phyloP scores from a whole-genome alignment of 2,329 filamentous ascomycete genomes.

The Lachnellula willkommii region DNA sequence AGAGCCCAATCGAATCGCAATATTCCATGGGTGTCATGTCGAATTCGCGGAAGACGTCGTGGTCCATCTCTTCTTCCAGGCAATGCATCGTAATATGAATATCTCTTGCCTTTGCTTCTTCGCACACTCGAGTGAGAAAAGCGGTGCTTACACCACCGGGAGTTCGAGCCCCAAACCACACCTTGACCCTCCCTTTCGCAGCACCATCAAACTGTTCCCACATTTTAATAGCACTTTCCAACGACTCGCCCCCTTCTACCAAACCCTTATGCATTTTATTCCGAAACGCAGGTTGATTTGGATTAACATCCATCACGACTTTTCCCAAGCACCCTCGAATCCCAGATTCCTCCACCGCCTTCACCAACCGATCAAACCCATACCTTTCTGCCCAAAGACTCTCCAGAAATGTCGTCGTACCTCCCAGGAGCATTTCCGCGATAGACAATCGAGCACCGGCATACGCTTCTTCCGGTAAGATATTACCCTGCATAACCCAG shows the following conservation, averaged over 20 bases:
- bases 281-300: constrained; percentile 6
- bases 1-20: constrained; percentile 5
- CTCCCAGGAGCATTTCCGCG: constrained; percentile 9
- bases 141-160: constrained; percentile 2
- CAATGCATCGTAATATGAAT: constrained; percentile 12
- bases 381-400: constrained; percentile 4
- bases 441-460: constrained; percentile 7
- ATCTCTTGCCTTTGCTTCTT: neutral
- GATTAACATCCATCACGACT: constrained; percentile 7
- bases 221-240: constrained; percentile 8
- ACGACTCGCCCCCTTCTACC: constrained; percentile 8
- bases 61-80: constrained; percentile 2
- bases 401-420: constrained; percentile 12
- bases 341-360: constrained; percentile 7
- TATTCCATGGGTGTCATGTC: constrained; percentile 4
- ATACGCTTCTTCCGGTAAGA: constrained; percentile 6
- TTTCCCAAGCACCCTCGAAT: constrained; percentile 15
- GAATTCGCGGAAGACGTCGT: neutral
- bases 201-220: constrained; percentile 33
- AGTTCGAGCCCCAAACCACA: constrained; percentile 34
- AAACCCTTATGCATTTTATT: constrained; percentile 9
- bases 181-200: constrained; percentile 32
- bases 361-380: constrained; percentile 5
- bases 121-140: neutral
- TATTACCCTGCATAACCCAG: constrained; percentile 11